Conservation (phyloP, 2,329 filamentous ascomycete species). For the Mariannaea elegans region DNA sequence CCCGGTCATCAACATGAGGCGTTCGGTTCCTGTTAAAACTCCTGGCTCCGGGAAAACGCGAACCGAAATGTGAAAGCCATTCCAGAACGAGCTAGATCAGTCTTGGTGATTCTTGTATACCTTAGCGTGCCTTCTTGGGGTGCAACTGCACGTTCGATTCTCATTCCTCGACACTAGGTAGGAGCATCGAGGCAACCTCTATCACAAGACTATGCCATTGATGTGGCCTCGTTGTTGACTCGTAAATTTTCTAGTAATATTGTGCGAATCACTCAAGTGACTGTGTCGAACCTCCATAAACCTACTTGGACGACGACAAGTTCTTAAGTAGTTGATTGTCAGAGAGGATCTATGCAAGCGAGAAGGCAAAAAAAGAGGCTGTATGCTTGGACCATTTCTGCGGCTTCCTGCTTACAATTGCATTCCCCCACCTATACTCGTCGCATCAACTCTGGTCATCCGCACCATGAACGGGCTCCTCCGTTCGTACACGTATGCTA, state of each 20-base stretch:
- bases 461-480: conserved; percentile 6
- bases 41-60: conserved; percentile 8
- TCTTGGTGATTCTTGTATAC: conserved; percentile 30
- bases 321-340: too few relatives aligned
- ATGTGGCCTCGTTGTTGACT: background rate
- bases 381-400: too few relatives aligned
- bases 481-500: background rate
- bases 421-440: conserved; percentile 6
- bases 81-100: conserved; percentile 28
- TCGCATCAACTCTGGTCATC: conserved; percentile 17
- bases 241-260: too few relatives aligned
- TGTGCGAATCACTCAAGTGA: background rate
- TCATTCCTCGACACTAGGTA: conserved; percentile 24
- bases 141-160: conserved; percentile 4
- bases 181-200: conserved; percentile 17
- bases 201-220: conserved; percentile 2
- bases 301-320: too few relatives aligned
- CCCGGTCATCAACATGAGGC: conserved; percentile 1
- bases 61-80: conserved; percentile 19
- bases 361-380: too few relatives aligned
- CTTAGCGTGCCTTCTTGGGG: conserved; percentile 28
- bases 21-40: conserved; percentile 9
- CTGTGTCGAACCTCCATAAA: too few relatives aligned
- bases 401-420: too few relatives aligned
- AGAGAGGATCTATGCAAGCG: too few relatives aligned